phyloP scores from a whole-genome alignment of 1,284 basidiomycete genomes.

The Marasmius fiardii region DNA sequence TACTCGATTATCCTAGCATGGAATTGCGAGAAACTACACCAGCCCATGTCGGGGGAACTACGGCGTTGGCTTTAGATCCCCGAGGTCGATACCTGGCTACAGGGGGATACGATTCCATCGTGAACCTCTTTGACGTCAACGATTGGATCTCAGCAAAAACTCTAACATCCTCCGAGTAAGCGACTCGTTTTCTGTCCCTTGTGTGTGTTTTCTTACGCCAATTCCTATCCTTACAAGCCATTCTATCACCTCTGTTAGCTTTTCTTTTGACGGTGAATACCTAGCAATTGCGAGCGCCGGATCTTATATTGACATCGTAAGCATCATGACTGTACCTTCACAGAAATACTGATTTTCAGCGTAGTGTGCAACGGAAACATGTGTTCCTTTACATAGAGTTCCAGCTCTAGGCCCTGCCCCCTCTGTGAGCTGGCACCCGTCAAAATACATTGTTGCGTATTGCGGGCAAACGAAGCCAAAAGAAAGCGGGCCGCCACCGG shows the following conservation, averaged over 20 bases:
- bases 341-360: neutral
- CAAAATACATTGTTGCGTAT: constrained; percentile 72
- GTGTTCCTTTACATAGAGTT: constrained; percentile 64
- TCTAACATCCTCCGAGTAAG: constrained; percentile 76
- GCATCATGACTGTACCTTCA: constrained; percentile 15
- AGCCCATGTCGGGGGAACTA: constrained; percentile 74
- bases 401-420: constrained; percentile 60
- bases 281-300: constrained; percentile 70
- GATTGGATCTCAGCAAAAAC: constrained; percentile 77
- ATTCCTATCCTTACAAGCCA: constrained; percentile 41
- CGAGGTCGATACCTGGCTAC: constrained; percentile 76
- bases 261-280: constrained; percentile 79
- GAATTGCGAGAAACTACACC: constrained; percentile 52
- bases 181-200: neutral
- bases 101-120: constrained; percentile 75
- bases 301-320: constrained; percentile 73
- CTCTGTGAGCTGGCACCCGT: constrained; percentile 77
- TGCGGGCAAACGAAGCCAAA: constrained; percentile 67
- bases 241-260: constrained; percentile 71
- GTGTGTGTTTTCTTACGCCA: neutral
- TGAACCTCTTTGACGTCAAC: constrained; percentile 72
- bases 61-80: constrained; percentile 71
- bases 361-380: constrained; percentile 75
- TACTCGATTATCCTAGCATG: constrained; percentile 65
- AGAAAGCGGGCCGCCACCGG: constrained; percentile 59